Evolutionary conservation across 163 green algal genomes (phyloP).

Genomic region (Volvox carteri): DNA sequence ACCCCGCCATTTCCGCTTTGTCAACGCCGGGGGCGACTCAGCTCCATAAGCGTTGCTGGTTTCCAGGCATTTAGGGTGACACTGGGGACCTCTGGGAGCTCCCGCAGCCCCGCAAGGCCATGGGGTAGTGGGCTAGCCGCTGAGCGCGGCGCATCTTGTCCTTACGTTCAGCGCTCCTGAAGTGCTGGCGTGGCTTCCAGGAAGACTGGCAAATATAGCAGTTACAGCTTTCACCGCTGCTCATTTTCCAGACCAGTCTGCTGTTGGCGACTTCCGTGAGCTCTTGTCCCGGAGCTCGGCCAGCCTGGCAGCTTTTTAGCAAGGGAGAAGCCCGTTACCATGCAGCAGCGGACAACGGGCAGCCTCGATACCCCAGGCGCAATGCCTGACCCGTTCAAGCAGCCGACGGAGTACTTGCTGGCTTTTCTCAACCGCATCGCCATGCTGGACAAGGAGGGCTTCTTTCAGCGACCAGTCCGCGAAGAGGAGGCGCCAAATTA

Average conservation of each 20-base stretch:
- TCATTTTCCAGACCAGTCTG: background rate
- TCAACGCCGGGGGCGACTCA: background rate
- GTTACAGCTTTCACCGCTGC: background rate
- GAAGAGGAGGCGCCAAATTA: conserved; percentile 84
- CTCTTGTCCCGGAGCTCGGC: conserved; percentile 14
- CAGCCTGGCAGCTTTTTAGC: conserved; percentile 17
- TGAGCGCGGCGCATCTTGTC: conserved; percentile 7
- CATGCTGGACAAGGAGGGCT: conserved; percentile 70
- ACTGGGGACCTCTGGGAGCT: background rate
- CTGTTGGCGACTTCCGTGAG: background rate
- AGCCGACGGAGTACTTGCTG: conserved; percentile 42
- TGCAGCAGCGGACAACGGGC: conserved; percentile 25
- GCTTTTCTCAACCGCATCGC: conserved; percentile 44
- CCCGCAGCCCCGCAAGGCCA: background rate
- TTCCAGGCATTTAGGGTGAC: background rate
- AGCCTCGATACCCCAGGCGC: background rate
- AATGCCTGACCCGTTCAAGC: conserved; percentile 3
- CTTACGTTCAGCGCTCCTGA: background rate
- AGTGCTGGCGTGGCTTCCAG: background rate
- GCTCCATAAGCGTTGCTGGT: background rate
- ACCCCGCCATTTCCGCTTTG: conserved; percentile 13
- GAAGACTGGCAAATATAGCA: background rate
- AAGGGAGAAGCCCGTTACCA: background rate
- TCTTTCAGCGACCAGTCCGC: conserved; percentile 81
- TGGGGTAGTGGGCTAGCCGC: conserved; percentile 15